These are phyloP conservation scores for Xylaria grammica DNA, from an alignment of 495 filamentous ascomycete genomes.

Conservation along the genomic window DNA sequence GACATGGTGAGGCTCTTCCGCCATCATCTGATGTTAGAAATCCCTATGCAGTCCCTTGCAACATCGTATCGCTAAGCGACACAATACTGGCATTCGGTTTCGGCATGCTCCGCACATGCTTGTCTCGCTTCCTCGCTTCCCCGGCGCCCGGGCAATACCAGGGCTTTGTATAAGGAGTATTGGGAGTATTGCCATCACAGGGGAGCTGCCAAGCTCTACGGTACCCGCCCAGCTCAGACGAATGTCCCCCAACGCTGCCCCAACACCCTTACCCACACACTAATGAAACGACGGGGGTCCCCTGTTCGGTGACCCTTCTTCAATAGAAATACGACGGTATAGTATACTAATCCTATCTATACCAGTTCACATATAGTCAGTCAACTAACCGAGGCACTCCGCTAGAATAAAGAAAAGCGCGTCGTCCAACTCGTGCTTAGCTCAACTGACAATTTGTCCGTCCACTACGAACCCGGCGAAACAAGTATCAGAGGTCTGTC, in stretches of 20 bases:
- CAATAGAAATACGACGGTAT: no score
- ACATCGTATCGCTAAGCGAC: not conserved
- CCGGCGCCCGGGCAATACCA: not conserved
- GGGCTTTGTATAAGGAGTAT: not conserved
- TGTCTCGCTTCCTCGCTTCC: not conserved
- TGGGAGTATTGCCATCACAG: not conserved
- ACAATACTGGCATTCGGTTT: not conserved
- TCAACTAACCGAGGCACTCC: no score
- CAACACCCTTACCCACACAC: conserved; percentile 13
- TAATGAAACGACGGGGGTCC: conserved; percentile 18
- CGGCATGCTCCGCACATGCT: not conserved
- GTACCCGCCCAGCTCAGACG: conserved; percentile 10
- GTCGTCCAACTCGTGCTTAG: no score
- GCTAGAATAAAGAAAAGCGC: no score
- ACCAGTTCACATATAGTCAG: not conserved
- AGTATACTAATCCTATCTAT: no score
- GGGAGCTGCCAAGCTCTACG: conserved; percentile 4
- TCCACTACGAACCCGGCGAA: no score
- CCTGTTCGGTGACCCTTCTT: not conserved
- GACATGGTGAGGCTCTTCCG: not conserved
- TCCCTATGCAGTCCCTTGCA: not conserved
- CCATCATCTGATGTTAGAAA: not conserved
- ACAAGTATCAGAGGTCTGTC: no score
- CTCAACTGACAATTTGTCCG: no score
- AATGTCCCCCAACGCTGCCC: not conserved